Evolutionary conservation across 169 alveolate genomes (phyloP).

Genomic region (Cystoisospora suis): DNA sequence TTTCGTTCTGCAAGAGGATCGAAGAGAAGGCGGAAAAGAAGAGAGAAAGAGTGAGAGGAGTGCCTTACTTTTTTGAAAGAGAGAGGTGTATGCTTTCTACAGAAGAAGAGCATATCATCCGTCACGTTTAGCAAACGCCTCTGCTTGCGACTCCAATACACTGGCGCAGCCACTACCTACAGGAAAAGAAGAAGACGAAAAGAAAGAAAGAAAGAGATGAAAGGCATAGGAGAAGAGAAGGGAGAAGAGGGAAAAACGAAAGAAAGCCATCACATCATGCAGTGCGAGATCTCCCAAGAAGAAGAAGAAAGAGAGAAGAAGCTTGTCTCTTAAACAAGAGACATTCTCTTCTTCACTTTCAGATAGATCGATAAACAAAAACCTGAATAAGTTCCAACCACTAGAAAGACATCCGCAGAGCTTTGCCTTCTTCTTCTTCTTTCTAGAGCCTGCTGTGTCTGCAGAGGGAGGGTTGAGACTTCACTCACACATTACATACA

Average conservation of each 20-base stretch:
- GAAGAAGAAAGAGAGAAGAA: too few relatives aligned
- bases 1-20: neutral
- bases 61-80: conserved; percentile 39
- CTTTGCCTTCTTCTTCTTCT: neutral
- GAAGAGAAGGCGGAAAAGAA: neutral
- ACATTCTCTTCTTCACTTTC: too few relatives aligned
- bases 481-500: neutral
- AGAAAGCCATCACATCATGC: too few relatives aligned
- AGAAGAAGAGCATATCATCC: conserved; percentile 6
- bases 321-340: too few relatives aligned
- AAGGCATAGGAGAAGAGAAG: neutral
- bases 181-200: neutral
- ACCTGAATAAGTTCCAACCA: too few relatives aligned
- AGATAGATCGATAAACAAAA: too few relatives aligned
- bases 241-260: neutral
- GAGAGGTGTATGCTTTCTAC: conserved; percentile 28
- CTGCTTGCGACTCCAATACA: conserved; percentile 26
- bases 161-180: conserved; percentile 41
- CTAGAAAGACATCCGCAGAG: neutral
- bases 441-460: neutral
- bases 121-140: conserved; percentile 37
- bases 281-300: too few relatives aligned
- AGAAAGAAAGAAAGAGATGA: neutral
- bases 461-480: neutral
- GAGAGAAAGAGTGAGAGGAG: neutral